Percentiles rank a stretch among this genome's conserved stretches.
Conservation (phyloP, 805 yeast genomes). For the Deakozyma indianensis region DNA sequence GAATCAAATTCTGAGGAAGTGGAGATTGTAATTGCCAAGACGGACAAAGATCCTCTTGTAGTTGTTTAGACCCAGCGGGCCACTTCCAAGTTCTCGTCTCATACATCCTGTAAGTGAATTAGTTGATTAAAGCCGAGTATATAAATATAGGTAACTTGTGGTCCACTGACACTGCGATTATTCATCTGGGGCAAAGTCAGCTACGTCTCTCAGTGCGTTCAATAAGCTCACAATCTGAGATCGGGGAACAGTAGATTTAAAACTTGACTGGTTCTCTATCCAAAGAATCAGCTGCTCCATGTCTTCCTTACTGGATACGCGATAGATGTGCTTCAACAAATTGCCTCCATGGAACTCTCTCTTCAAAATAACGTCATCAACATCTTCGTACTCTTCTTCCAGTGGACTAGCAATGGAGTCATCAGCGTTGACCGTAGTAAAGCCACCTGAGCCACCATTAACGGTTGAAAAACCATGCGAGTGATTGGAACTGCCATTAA, state of each 20-base stretch:
- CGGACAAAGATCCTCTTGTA: conserved; percentile 52
- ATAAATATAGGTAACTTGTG: too few species aligned
- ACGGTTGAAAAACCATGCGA: not conserved
- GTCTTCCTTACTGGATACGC: conserved; percentile 14
- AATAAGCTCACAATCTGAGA: conserved; percentile 4
- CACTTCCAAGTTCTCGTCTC: too few species aligned
- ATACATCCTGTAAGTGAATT: too few species aligned
- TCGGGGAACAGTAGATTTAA: conserved; percentile 4
- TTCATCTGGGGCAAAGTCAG: not conserved
- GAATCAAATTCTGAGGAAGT: conserved; percentile 12
- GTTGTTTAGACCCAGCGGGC: conserved; percentile 20
- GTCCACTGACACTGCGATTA: not conserved
- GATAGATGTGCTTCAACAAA: conserved; percentile 9
- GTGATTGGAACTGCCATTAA: not conserved
- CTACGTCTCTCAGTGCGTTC: not conserved
- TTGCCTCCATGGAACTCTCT: not conserved
- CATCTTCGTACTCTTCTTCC: conserved; percentile 1
- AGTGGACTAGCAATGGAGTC: not conserved
- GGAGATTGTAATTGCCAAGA: conserved; percentile 34
- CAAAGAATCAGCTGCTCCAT: conserved; percentile 15
- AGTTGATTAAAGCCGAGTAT: not conserved
- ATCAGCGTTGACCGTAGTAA: not conserved
- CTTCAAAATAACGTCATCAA: not conserved
- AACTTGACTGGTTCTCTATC: conserved; percentile 14
- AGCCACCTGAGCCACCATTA: not conserved